Percentiles rank a stretch among this genome's conserved stretches.
phyloP scores from a whole-genome alignment of 2,329 filamentous ascomycete species.

The Davidsoniella neocaledoniae region DNA sequence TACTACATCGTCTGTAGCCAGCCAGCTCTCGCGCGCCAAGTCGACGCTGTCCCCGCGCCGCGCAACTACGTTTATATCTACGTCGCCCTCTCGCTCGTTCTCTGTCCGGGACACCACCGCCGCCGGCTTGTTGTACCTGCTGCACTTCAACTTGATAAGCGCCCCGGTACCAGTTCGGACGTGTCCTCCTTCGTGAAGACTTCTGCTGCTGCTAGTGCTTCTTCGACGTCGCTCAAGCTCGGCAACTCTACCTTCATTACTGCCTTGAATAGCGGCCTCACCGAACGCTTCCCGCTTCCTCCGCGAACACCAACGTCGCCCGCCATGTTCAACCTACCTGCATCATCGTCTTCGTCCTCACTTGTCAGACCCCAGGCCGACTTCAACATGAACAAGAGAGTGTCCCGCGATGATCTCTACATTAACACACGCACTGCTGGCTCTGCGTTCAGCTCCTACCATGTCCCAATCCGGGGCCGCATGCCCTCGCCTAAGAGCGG shows the following conservation, averaged over 20 bases:
- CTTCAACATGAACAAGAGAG: constrained; percentile 23
- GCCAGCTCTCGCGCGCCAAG: not conserved
- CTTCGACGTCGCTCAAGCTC: not conserved
- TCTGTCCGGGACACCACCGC: constrained; percentile 2
- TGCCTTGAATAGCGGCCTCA: not conserved
- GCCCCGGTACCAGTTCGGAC: constrained; percentile 1
- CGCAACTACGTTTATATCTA: not conserved
- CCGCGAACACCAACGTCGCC: constrained; percentile 2
- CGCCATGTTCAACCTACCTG: constrained; percentile 6
- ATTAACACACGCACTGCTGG: constrained; percentile 18
- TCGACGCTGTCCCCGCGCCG: not conserved
- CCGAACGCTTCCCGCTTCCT: constrained; percentile 4
- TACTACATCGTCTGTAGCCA: not conserved
- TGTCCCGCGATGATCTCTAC: constrained; percentile 28
- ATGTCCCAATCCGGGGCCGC: constrained; percentile 25
- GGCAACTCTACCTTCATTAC: constrained; percentile 2
- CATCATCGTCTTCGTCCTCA: constrained; percentile 5
- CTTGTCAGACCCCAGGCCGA: constrained; percentile 7
- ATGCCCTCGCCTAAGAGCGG: constrained; percentile 25
- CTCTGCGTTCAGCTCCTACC: constrained; percentile 23
- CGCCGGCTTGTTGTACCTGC: not conserved
- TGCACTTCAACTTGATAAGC: not conserved
- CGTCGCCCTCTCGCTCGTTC: constrained; percentile 1
- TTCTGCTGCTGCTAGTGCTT: not conserved
- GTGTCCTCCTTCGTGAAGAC: not conserved